Conservation (phyloP, 1,284 basidiomycete species). For the Veloboletus limbatus region DNA sequence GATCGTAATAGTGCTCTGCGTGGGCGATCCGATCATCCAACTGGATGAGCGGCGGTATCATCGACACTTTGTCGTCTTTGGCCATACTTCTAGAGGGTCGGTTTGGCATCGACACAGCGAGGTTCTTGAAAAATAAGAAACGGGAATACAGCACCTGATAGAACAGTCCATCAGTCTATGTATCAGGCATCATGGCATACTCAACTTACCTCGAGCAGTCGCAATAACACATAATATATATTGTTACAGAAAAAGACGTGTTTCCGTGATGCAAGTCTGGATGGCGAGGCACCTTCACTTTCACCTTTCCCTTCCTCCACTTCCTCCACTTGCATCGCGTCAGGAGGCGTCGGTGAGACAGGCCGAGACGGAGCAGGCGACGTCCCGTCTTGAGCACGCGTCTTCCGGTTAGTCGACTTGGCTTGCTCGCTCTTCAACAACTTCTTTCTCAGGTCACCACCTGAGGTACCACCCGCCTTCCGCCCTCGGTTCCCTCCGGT, state of each 20-base stretch:
- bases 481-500: constrained; percentile 39
- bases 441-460: constrained; percentile 70
- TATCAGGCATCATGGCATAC: not conserved
- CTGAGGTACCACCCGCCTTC: constrained; percentile 40
- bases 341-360: constrained; percentile 53
- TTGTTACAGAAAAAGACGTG: constrained; percentile 88
- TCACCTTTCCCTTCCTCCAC: constrained; percentile 28
- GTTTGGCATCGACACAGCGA: constrained; percentile 51
- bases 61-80: constrained; percentile 35
- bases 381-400: constrained; percentile 46
- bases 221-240: constrained; percentile 81
- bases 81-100: constrained; percentile 31
- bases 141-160: constrained; percentile 81
- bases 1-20: constrained; percentile 72
- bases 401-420: constrained; percentile 60
- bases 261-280: constrained; percentile 38
- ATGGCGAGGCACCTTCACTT: constrained; percentile 18
- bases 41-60: constrained; percentile 11
- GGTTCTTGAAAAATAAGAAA: constrained; percentile 75
- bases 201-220: constrained; percentile 74
- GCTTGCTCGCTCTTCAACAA: constrained; percentile 76
- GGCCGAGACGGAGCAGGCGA: constrained; percentile 33
- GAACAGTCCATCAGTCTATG: constrained; percentile 1
- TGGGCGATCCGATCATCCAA: constrained; percentile 29
- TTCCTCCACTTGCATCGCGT: constrained; percentile 41